phyloP scores from a whole-genome alignment of 257 asterid species.

The Thymus quinquecostatus region DNA sequence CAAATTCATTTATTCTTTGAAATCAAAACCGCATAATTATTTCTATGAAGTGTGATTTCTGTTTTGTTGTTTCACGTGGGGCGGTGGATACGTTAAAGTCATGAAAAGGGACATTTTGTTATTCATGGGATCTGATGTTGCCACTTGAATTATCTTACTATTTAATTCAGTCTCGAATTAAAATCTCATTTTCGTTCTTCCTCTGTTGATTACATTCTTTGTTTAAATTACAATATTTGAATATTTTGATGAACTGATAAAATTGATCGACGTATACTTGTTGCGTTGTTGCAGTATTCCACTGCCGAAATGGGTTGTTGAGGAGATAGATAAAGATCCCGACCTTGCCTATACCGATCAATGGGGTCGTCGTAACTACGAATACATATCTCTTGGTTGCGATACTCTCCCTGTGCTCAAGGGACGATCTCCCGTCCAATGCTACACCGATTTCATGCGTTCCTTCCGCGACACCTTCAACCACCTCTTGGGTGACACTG shows the following conservation, averaged over 20 bases:
- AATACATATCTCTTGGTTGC: constrained; percentile 88
- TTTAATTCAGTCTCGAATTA: not conserved
- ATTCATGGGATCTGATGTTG: constrained; percentile 21
- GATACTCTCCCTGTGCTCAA: constrained; percentile 86
- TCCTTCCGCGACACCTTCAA: constrained; percentile 76
- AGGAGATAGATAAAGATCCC: constrained; percentile 84
- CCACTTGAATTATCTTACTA: not conserved
- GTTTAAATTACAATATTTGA: not conserved
- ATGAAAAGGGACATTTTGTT: not conserved
- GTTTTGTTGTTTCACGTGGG: constrained; percentile 25
- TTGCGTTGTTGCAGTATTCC: constrained; percentile 63
- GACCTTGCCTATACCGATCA: constrained; percentile 96
- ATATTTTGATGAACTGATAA: not conserved
- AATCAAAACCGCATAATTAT: not conserved
- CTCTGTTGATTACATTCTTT: not conserved
- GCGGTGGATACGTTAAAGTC: constrained; percentile 15
- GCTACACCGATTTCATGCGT: constrained; percentile 88
- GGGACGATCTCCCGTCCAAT: constrained; percentile 90
- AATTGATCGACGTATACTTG: not conserved
- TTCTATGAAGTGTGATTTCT: too few relatives aligned
- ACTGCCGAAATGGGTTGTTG: constrained; percentile 86
- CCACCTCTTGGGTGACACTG: constrained; percentile 77
- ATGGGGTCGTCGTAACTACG: constrained; percentile 93
- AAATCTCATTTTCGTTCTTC: not conserved
- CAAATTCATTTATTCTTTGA: not conserved